Evolutionary conservation across 768 basidiomycete genomes (phyloP), one percentile per base, ranked within the genome.

Genomic region (Fibroporia radiculosa): DNA sequence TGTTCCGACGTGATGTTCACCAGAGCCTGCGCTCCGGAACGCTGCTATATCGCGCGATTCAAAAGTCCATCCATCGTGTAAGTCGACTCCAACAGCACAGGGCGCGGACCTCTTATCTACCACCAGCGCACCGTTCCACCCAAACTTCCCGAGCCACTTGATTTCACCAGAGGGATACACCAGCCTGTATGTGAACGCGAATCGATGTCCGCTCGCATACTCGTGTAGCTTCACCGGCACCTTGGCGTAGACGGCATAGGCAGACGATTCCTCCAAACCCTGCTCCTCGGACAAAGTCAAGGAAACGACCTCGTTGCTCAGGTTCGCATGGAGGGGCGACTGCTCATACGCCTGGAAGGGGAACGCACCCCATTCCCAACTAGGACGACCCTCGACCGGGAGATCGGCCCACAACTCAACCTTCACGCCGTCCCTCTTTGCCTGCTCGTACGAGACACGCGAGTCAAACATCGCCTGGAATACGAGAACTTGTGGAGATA

Each of bases 321-420:
- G 16, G 4, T 43, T 45, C n/a, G 25, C 32, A 8, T 26, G 28
- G 24, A 24, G 34, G 13, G 31, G 16, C 27, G 44, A 16, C 16
- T 35, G 4, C 1, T 43, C 44, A 29, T 52, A 37, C 27, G 23
- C 33, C 12, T 44, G 20, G 42, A 62, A 58, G 23, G 43, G 19
- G 23, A 54, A 11, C 1, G 59, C 52, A 32, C 54, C 50, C 61
- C 61, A 62, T 22, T 56, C 59, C 42, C 55, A 55, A 4, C n/a
- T 13, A 13, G 37, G n/a, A 14, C 48, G 40, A 25, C 54, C 53
- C n/a, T 41, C 41, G 11, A 48, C 42, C 4, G 60, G 56, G 11
- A 63, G 31, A 49, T 63, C 51, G 14, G 60, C 56, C 61, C 61
- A 63, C 42, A 63, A 48, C 47, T 62, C 59, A 36, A 62, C 46